A percentile compares a stretch with the other conserved stretches of the same genome.
phyloP scores from a whole-genome alignment of 306 rosid genomes.

The Dryas alaskensis region DNA sequence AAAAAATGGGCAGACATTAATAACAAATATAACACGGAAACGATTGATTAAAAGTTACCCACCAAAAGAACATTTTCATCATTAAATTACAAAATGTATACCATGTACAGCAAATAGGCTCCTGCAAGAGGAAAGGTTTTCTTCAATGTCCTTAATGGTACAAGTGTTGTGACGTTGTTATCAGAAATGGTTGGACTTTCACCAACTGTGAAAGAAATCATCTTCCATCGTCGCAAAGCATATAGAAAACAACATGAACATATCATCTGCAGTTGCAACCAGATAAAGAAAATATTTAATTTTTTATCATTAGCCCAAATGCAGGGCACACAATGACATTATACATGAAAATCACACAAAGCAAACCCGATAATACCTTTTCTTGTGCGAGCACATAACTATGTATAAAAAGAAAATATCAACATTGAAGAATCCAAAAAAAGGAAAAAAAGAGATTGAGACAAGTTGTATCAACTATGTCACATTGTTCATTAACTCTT shows the following conservation, averaged over 20 bases:
- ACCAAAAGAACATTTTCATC: constrained; percentile 6
- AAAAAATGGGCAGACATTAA: constrained; percentile 28
- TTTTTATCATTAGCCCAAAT: constrained; percentile 3
- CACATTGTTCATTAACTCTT: no score
- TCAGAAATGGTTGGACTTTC: constrained; percentile 57
- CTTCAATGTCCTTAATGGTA: constrained; percentile 70
- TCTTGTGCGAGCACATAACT: background rate
- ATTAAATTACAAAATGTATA: constrained; percentile 27
- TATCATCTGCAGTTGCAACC: constrained; percentile 62
- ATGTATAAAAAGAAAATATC: background rate
- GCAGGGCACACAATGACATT: constrained; percentile 16
- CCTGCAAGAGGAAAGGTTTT: constrained; percentile 80
- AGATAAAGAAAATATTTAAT: background rate
- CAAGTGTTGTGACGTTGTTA: constrained; percentile 46
- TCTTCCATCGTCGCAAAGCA: constrained; percentile 59
- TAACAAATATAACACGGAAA: constrained; percentile 9
- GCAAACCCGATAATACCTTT: background rate
- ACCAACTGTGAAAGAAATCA: constrained; percentile 62
- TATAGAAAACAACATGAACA: constrained; percentile 76
- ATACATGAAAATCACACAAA: background rate
- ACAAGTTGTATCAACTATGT: no score
- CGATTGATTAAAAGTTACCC: background rate
- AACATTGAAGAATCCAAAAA: background rate
- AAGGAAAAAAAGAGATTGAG: background rate
- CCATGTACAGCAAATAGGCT: constrained; percentile 93